A percentile compares a stretch with the other conserved stretches of the same genome.
Conservation (phyloP, 2,329 filamentous ascomycete species). For the Microcyclosporella mali region DNA sequence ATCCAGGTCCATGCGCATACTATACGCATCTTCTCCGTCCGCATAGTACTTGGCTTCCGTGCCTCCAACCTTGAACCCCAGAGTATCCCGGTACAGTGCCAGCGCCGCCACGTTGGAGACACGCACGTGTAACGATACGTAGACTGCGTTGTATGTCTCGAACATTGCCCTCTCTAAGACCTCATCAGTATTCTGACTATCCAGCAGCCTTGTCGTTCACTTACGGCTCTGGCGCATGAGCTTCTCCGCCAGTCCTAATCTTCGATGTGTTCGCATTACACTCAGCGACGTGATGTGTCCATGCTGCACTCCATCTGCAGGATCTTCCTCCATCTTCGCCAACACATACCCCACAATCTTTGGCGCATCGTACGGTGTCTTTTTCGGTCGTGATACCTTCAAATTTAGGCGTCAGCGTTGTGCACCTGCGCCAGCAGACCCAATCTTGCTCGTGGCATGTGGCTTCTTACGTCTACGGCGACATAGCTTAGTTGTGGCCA, state of each 20-base stretch:
- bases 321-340: constrained; percentile 99
- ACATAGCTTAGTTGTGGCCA: constrained; percentile 98
- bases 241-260: constrained; percentile 91
- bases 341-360: constrained; percentile 99
- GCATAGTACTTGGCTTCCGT: constrained; percentile 89
- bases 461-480: constrained; percentile 64
- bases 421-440: background rate
- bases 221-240: constrained; percentile 92
- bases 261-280: constrained; percentile 91
- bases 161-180: constrained; percentile 83
- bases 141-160: constrained; percentile 83
- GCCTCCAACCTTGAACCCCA: constrained; percentile 83
- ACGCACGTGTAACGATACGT: constrained; percentile 93
- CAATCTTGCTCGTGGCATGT: background rate
- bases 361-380: constrained; percentile 78
- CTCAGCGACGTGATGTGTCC: constrained; percentile 93
- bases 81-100: constrained; percentile 84
- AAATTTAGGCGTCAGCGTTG: background rate
- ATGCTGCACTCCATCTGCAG: constrained; percentile 80
- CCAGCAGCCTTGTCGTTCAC: constrained; percentile 34
- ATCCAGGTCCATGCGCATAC: constrained; percentile 80
- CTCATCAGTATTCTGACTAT: constrained; percentile 4
- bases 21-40: constrained; percentile 92
- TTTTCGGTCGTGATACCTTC: constrained; percentile 65
- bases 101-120: constrained; percentile 88